phyloP scores from a whole-genome alignment of 2,329 filamentous ascomycete genomes.

The Talaromyces sp. region DNA sequence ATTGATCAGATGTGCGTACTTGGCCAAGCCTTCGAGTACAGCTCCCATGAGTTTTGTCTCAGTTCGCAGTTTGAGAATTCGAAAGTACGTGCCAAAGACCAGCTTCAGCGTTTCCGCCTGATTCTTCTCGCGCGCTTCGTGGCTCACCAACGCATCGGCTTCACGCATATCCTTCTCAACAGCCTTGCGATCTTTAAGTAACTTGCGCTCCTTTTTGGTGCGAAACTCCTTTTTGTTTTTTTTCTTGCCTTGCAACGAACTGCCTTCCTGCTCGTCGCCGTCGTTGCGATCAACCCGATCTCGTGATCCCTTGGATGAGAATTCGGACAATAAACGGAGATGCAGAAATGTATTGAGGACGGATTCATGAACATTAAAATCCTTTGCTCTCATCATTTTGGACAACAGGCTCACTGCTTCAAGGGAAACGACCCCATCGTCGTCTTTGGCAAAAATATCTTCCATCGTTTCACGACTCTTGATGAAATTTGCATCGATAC shows the following conservation, averaged over 20 bases:
- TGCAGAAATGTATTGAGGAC: constrained; percentile 88
- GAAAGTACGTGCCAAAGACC: constrained; percentile 92
- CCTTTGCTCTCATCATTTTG: constrained; percentile 90
- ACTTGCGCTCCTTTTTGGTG: constrained; percentile 81
- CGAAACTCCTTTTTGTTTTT: constrained; percentile 79
- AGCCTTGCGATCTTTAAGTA: constrained; percentile 75
- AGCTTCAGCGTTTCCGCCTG: constrained; percentile 94
- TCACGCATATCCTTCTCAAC: constrained; percentile 91
- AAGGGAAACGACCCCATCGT: constrained; percentile 81
- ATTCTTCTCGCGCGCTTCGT: constrained; percentile 89
- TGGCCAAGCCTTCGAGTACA: constrained; percentile 86
- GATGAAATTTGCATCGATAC: constrained; percentile 66
- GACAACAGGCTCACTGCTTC: constrained; percentile 79
- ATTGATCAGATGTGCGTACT: constrained; percentile 95
- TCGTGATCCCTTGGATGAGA: constrained; percentile 74
- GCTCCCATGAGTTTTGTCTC: constrained; percentile 88
- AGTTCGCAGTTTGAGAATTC: constrained; percentile 73
- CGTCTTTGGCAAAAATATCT: constrained; percentile 76
- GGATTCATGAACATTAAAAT: constrained; percentile 77
- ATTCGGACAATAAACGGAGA: constrained; percentile 80
- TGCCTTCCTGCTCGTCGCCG: constrained; percentile 42
- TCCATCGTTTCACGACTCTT: constrained; percentile 76
- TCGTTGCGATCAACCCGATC: constrained; percentile 64
- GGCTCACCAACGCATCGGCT: constrained; percentile 82
- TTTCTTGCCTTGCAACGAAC: constrained; percentile 26